Base-by-base conservation (phyloP, 257 asterid species). In the Mitragyna speciosa region DNA sequence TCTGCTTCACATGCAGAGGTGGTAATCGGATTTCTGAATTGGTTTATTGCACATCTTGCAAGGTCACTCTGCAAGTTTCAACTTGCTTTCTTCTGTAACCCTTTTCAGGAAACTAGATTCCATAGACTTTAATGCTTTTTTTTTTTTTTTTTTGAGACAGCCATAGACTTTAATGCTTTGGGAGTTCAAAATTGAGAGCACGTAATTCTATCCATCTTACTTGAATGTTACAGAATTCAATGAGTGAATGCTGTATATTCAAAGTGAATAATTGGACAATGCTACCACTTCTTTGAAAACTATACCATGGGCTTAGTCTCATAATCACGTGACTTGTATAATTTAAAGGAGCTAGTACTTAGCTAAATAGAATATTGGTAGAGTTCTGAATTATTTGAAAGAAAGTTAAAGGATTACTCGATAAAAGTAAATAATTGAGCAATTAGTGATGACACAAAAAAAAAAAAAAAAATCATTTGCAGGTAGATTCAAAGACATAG, bases 1-100 rank as follows among this genome's bases (percentile, higher is more conserved):
- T 63, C 74, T 77, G 66, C 74, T 77, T 12, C 74, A 49, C 80
- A 77, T 76, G 73, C 76, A 72, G 45, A 14, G 76, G 63, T n/a
- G 76, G 76, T 45, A 26, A 48, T 71, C 15, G 11, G 63, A 26
- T 48, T 71, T n/a, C 14, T 14, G 1, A 64, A 30, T 26, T 47
- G 49, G 48, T 48, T 47, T 24, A 48, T 41, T 26, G 49, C 80
- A 77, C 51, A 22, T 31, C 52, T 78, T 51, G 73, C 68, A 24
- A 49, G 75, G 67, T 47, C 26, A 30, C 6, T 12, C 48, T 45
- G 73, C 56, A 76, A 79, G 30, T 72, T 79, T 79, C 47, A 58
- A 48, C 8, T 72, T 17, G 30, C 30, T 61, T 79, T 70, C 59
- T 61, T 12, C 64, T 51, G 75, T 73, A 36, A 63, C 58, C 33